Evolutionary conservation across 2,329 filamentous ascomycete species (phyloP), one percentile per base, ranked within the genome.

Genomic region (Claviceps lovelessii): DNA sequence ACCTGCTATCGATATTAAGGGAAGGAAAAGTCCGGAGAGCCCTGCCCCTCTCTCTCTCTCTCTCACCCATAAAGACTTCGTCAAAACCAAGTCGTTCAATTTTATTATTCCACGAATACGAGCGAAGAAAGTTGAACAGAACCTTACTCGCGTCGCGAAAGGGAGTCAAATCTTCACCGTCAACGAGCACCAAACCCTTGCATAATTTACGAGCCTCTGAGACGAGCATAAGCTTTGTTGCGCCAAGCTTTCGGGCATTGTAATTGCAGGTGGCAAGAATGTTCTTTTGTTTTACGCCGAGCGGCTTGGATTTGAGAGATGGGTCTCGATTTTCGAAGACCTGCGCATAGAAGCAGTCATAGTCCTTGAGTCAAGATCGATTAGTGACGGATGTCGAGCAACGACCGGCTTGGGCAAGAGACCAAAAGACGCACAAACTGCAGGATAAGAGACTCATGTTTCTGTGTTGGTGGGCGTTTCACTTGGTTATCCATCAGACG

Each of bases 201-300:
- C 90, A 95, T 33, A 84, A 68, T 61, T 77, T 82, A 69, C 81
- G 87, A 4, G 91, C 93, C 58, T 96, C 89, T 53, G 76, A 79
- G 65, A 96, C 83, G 59, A 89, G 79, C 76, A 94, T 90, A 57
- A 97, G 76, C 73, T 98, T 97, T 67, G 79, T 76, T 54, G 90
- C 76, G 54, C 81, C 82, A n/a, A 72, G 78, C 52, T 81, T 74
- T 41, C 91, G 83, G 28, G 91, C 91, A 65, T 87, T 88, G 68
- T 97, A 97, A 71, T 97, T 97, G 77, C 88, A 94, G 5, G 90
- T 95, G 28, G 90, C 88, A 45, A 93, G 77, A 54, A 96, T 95
- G 66, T 90, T 88, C 70, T 96, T 96, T 70, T 96, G 90, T 68
- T 90, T 87, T 56, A 95, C 83, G 41, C 89, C 90, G 39, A 97